Evolutionary conservation across 75 land plant species (phyloP), one percentile per base, ranked within the genome.

Genomic region (Gnetum montanum): DNA sequence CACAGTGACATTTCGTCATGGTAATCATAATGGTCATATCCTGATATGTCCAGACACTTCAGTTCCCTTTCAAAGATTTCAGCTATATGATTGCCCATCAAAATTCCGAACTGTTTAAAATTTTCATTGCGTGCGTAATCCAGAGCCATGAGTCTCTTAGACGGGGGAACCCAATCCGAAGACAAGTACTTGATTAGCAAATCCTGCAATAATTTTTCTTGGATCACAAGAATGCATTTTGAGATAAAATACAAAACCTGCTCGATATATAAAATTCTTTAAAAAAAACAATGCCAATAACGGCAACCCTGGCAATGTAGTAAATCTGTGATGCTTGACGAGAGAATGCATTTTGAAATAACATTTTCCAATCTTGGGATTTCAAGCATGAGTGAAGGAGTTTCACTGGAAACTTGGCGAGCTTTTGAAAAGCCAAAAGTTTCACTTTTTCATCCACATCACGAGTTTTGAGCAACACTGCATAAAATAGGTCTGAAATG

Each of bases 371-470:
- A 30, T 52, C 55, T 31, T 13, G 31, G 16, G 55, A 20, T 8
- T 16, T 20, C 11, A 52, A 52, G 12, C 20, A 31, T 18, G 36
- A 52, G 22, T 33, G 29, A 34, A 52, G 12, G 11, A 52, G 25
- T 25, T 52, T 33, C 55, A 52, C 33, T 7, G 55, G 55, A 52
- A 52, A 52, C 36, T 36, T 31, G 10, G 33, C 18, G 19, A 52
- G 24, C 55, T 36, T 52, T 31, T 52, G 55, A 8, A 52, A 52
- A 19, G 55, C 55, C 36, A 52, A 33, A 12, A 52, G 55, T 20
- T 52, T 52, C 34, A 52, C 55, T 25, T 33, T 52, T n/a, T 52
- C 22, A 30, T 52, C 55, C 34, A 31, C 36, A 52, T 52, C 55
- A 20, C 55, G 55, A 4, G 22, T 52, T 25, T 52, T 52, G 36